A percentile compares a stretch with the other conserved stretches of the same genome.
Evolutionary conservation across 805 yeast genomes (phyloP).

Genomic region (Starmera quercuum): DNA sequence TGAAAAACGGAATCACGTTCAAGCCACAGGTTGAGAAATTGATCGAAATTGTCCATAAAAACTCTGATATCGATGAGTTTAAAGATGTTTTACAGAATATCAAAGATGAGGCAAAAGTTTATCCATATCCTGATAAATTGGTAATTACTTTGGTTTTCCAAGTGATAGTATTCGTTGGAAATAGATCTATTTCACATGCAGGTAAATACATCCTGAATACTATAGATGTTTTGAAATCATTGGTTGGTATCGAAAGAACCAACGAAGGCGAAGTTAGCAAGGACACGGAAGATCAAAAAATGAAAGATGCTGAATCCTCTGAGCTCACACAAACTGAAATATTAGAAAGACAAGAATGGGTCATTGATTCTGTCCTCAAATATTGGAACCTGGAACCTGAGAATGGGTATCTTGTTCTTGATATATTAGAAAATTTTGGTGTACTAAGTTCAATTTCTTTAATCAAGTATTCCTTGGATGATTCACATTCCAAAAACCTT

Average conservation of each 20-base stretch:
- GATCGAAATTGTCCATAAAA: constrained; percentile 29
- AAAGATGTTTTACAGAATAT: constrained; percentile 22
- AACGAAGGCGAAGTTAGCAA: background rate
- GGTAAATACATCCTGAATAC: constrained; percentile 43
- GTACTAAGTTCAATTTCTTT: constrained; percentile 35
- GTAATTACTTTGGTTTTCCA: constrained; percentile 59
- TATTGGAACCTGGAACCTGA: constrained; percentile 64
- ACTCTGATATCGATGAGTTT: constrained; percentile 21
- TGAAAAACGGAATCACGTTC: constrained; percentile 29
- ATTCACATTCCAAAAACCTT: constrained; percentile 22
- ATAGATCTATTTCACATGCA: constrained; percentile 78
- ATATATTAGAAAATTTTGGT: constrained; percentile 39
- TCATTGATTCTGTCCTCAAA: constrained; percentile 48
- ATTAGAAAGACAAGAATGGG: constrained; percentile 29
- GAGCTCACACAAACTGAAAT: constrained; percentile 16
- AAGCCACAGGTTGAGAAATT: constrained; percentile 27
- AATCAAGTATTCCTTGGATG: constrained; percentile 34
- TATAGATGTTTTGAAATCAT: constrained; percentile 26
- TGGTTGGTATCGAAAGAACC: constrained; percentile 15
- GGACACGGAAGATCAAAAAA: background rate
- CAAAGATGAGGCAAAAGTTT: constrained; percentile 20
- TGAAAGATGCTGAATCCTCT: constrained; percentile 2
- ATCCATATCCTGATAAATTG: constrained; percentile 32
- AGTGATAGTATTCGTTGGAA: constrained; percentile 73
- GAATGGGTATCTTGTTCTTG: constrained; percentile 53